phyloP scores from a whole-genome alignment of 495 filamentous ascomycete species.

The Aspergillus homomorphus region DNA sequence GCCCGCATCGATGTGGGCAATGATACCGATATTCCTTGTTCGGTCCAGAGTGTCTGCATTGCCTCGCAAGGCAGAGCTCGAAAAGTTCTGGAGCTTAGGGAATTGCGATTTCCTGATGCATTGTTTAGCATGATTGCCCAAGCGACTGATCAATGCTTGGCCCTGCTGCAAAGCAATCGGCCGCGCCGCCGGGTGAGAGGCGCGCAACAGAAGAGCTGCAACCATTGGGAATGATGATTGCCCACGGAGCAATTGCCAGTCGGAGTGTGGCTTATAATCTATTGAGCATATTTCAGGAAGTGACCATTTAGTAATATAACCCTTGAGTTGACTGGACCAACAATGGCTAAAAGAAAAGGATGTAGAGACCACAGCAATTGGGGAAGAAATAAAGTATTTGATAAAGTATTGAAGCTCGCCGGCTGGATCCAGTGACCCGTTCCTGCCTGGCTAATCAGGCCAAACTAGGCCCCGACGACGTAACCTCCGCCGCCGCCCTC shows the following conservation, averaged over 20 bases:
- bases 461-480: slow-evolving; percentile 21
- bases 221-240: slow-evolving; percentile 28
- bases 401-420: slow-evolving; percentile 6
- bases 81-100: slow-evolving; percentile 22
- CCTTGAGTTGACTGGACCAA: background rate
- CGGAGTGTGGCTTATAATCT: slow-evolving; percentile 1
- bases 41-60: slow-evolving; percentile 42
- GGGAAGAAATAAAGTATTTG: background rate
- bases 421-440: slow-evolving; percentile 12
- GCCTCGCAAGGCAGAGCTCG: slow-evolving; percentile 22
- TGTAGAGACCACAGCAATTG: background rate
- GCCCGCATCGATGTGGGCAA: slow-evolving; percentile 98
- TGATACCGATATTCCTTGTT: slow-evolving; percentile 96
- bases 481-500: slow-evolving; percentile 17
- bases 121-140: slow-evolving; percentile 5
- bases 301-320: too few relatives aligned
- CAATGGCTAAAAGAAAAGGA: slow-evolving; percentile 9
- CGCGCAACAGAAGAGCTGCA: slow-evolving; percentile 36
- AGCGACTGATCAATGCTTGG: slow-evolving; percentile 6
- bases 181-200: slow-evolving; percentile 29
- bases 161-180: slow-evolving; percentile 10
- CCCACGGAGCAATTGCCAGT: slow-evolving; percentile 12
- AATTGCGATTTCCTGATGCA: slow-evolving; percentile 9
- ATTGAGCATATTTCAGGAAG: background rate
- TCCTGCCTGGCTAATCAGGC: slow-evolving; percentile 26